Evolutionary conservation across 139 green algal species (phyloP), one percentile per base, ranked within the genome.

Genomic region (Auxenochlorella protothecoides): DNA sequence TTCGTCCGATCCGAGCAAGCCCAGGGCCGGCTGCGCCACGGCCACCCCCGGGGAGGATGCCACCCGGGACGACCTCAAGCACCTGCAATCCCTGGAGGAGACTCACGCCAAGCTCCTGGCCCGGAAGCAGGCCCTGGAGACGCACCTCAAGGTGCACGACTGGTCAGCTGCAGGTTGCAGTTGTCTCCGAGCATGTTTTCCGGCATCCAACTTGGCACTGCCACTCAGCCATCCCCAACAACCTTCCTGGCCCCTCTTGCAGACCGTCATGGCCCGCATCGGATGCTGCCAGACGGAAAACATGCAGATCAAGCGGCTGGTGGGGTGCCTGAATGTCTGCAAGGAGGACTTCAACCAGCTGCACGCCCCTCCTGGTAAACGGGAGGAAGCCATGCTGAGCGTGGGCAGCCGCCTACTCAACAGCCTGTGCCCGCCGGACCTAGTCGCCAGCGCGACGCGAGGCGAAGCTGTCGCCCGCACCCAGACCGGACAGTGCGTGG

Each of bases 311-410:
- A 72, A 72, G 72, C 60, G 54, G 51, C 72, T 72, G 66, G 59
- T 72, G 57, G 66, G 59, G 3, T 60, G 68, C 61, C 66, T 77
- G 27, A 55, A 69, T 15, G 71, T 75, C 3, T 63, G 63, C 27
- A 59, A 60, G 2, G 71, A 75, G 55, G 72, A 77, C 59, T 77
- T 75, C 63, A 75, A 75, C 63, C 71, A 51, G 54, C 63, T 70
- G 8, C 63, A 70, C 52, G 64, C 71, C 3, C 68, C 68, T 51
- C 57, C 52, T 3, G 55, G 27, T 3, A 27, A 69, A 63, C 71
- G 69, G 63, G 57, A 10, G 11, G 57, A 10, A 11, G 57, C 57
- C 57, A 62, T 62, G 57, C 57, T 70, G 55, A 63, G 63, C 3
- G 59, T 75, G 10, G 71, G 71, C 54, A 51, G 63, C 13, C 71